Evolutionary conservation across 192 early-diverging fungal genomes (phyloP), one percentile per base, ranked within the genome.

Genomic region (Podila horticola): DNA sequence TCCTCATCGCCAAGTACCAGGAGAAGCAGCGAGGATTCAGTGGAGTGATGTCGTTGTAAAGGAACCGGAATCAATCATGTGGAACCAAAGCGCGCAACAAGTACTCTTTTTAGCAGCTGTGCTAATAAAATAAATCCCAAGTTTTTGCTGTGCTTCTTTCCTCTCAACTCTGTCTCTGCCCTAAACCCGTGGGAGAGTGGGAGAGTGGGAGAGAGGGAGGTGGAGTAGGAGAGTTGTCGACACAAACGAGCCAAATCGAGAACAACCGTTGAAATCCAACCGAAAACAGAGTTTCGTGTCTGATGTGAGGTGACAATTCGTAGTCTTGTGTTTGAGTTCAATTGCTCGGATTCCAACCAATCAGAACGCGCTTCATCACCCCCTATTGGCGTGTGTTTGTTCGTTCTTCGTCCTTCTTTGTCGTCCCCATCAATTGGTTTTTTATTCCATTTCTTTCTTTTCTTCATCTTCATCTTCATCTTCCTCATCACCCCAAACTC

Each of bases 1-100:
- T 97, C 85, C 87, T 93, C 84, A 96, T 99, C 72, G 96, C 96
- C 12, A 93, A 92, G 69, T 93, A 94, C 74, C 95, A 91, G 82
- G 86, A 92, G 83, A 79, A 84, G 66, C 79, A 87, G 70, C 88
- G 90, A 19, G 66, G 68, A 20, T 70, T 62, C 48, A 62, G 68
- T 20, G 68, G 70, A 17, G 61, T 72, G n/a, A 72, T 72, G 62
- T 63, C 70, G 8, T 45, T 72, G 9, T 68, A 36, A 60, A 30
- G 26, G 10, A 11, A n/a, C n/a, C 0, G 45, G 49, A 24, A 29
- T 9, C 20, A 19, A 31, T 8, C 8, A 26, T 26, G 31, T 67
- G 1, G 4, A 49, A 24, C 7, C 48, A 66, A 28, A 45, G 24
- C 15, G 13, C 17, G 17, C n/a, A 55, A 55, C n/a, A 52, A 6